Evolutionary conservation across 441 rosid species (phyloP).

Genomic region (Populus hybrid): DNA sequence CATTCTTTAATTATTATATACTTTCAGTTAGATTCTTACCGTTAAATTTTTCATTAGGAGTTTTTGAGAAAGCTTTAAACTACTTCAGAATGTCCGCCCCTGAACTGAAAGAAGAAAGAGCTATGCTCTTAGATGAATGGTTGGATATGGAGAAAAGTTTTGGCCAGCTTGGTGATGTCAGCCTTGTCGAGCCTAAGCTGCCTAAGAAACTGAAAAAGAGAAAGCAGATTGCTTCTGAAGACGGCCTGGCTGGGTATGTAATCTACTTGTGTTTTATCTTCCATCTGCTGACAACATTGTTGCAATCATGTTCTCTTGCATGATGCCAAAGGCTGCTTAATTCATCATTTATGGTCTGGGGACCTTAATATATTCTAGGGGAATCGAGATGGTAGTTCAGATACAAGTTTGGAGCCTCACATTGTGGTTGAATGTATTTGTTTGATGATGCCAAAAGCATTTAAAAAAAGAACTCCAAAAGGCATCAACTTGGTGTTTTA

Average conservation of each 20-base stretch:
- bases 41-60: conserved; percentile 35
- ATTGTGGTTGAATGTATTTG: neutral
- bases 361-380: neutral
- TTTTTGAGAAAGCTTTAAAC: conserved; percentile 67
- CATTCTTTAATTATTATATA: too few relatives aligned
- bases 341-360: neutral
- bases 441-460: neutral
- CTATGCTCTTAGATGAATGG: conserved; percentile 86
- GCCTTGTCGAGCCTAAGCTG: conserved; percentile 59
- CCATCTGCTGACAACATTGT: neutral
- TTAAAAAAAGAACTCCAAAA: neutral
- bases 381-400: neutral
- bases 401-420: neutral
- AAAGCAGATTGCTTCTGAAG: conserved; percentile 55
- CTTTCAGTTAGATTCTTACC: conserved; percentile 1
- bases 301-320: neutral
- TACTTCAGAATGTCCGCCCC: conserved; percentile 70
- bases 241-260: conserved; percentile 70
- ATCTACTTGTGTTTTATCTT: neutral
- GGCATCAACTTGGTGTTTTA: neutral
- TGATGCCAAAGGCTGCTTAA: neutral
- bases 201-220: conserved; percentile 91
- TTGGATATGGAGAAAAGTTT: conserved; percentile 63
- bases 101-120: conserved; percentile 81
- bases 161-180: conserved; percentile 68